Evolutionary conservation across 2,329 filamentous ascomycete species (phyloP).

Genomic region (Colletotrichum lindemuthianum): DNA sequence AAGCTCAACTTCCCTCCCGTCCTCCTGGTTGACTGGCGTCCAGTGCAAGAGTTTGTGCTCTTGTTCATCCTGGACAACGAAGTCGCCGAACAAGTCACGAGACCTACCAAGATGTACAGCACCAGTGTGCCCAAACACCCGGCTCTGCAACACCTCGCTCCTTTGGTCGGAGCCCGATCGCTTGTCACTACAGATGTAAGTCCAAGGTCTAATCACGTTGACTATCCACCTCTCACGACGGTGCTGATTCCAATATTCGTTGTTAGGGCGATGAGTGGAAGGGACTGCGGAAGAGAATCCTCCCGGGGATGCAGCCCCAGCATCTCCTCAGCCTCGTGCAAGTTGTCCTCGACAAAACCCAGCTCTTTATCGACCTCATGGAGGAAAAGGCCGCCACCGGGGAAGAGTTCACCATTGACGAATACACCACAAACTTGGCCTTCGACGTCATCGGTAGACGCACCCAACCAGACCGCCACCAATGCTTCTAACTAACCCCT

Average conservation of each 20-base stretch:
- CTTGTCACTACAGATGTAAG: slow-evolving; percentile 26
- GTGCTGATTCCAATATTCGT: not conserved
- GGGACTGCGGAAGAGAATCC: slow-evolving; percentile 25
- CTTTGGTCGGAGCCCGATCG: slow-evolving; percentile 26
- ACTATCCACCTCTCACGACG: too few relatives aligned
- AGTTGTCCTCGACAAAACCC: slow-evolving; percentile 36
- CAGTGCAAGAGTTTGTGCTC: slow-evolving; percentile 22
- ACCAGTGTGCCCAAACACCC: slow-evolving; percentile 33
- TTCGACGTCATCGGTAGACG: slow-evolving; percentile 50
- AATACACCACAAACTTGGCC: slow-evolving; percentile 44
- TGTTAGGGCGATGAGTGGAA: slow-evolving; percentile 27
- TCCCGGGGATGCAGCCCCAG: slow-evolving; percentile 24
- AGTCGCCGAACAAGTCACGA: slow-evolving; percentile 29
- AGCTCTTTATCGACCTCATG: slow-evolving; percentile 38
- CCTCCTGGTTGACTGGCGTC: slow-evolving; percentile 26
- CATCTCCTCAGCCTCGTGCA: slow-evolving; percentile 46
- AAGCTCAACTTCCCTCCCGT: slow-evolving; percentile 27
- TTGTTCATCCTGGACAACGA: slow-evolving; percentile 31
- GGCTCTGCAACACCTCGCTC: slow-evolving; percentile 24
- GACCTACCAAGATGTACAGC: slow-evolving; percentile 27
- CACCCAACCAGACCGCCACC: slow-evolving; percentile 24
- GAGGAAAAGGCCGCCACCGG: slow-evolving; percentile 42
- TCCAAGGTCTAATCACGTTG: too few relatives aligned
- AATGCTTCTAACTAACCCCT: not conserved
- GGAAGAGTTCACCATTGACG: slow-evolving; percentile 43